Conservation (phyloP, 345 rosid genomes). For the Alliaria petiolata region DNA sequence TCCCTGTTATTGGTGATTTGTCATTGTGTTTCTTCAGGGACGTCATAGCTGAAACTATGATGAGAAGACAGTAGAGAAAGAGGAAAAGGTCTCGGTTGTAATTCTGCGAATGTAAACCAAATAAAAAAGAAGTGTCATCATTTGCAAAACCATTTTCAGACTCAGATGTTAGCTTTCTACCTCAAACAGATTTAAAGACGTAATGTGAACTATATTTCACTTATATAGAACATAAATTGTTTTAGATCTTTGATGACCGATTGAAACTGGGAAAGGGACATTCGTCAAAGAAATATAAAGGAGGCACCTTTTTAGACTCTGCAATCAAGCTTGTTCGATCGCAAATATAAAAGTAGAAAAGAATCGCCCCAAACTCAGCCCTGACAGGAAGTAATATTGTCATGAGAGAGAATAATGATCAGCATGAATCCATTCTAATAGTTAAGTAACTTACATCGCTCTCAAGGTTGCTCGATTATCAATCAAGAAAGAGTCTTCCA, state of each 20-base stretch:
- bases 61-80: constrained; percentile 83
- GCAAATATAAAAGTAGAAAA: constrained; percentile 66
- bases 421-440: background rate
- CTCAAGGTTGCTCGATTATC: constrained; percentile 82
- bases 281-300: background rate
- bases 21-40: constrained; percentile 83
- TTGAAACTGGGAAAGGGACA: background rate
- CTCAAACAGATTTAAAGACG: background rate
- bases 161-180: background rate
- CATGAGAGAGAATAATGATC: background rate
- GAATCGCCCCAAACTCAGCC: constrained; percentile 79
- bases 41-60: constrained; percentile 81
- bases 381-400: constrained; percentile 31
- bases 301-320: constrained; percentile 69
- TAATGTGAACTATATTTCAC: background rate
- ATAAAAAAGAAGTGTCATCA: background rate
- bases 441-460: constrained; percentile 60
- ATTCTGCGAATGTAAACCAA: constrained; percentile 48
- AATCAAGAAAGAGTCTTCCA: constrained; percentile 90
- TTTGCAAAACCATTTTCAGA: background rate
- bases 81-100: constrained; percentile 94
- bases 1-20: constrained; percentile 76
- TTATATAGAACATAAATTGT: background rate
- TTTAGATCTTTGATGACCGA: background rate
- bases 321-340: constrained; percentile 79